Evolutionary conservation across 2,329 filamentous ascomycete species (phyloP).

Genomic region (Scedosporium aurantiacum): DNA sequence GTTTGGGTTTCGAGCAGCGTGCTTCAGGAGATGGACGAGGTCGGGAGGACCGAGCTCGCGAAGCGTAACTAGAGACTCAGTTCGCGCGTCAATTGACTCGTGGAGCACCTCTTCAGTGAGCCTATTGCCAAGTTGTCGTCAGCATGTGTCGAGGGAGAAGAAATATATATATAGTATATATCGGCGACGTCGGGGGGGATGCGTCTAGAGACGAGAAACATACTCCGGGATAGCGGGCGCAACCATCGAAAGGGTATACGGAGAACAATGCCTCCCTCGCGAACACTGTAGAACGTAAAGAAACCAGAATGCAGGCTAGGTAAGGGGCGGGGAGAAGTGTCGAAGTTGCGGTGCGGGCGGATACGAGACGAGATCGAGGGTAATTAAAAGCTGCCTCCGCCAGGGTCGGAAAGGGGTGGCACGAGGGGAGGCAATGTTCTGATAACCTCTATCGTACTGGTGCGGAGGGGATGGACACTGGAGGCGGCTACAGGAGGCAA

Average conservation of each 20-base stretch:
- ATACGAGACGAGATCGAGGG: too few relatives aligned
- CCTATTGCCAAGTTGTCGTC: slow-evolving; percentile 35
- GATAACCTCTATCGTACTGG: too few relatives aligned
- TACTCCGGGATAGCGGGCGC: slow-evolving; percentile 68
- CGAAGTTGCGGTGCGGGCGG: too few relatives aligned
- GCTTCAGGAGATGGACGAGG: slow-evolving; percentile 86
- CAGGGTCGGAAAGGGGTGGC: too few relatives aligned
- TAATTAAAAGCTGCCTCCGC: too few relatives aligned
- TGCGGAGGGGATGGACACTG: too few relatives aligned
- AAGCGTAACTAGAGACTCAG: slow-evolving; percentile 73
- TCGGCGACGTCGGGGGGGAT: slow-evolving; percentile 10
- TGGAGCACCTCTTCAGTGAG: slow-evolving; percentile 89
- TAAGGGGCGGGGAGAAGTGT: neutral
- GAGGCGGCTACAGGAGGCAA: neutral
- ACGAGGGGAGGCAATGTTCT: too few relatives aligned
- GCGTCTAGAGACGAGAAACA: neutral
- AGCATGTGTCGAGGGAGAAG: neutral
- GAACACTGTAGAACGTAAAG: neutral
- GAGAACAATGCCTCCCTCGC: slow-evolving; percentile 4
- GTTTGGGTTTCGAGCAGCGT: slow-evolving; percentile 43
- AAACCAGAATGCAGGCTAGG: neutral
- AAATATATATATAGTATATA: neutral
- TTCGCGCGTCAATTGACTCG: slow-evolving; percentile 84
- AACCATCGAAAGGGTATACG: slow-evolving; percentile 43
- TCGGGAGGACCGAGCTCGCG: slow-evolving; percentile 94